Evolutionary conservation across 2,329 filamentous ascomycete species (phyloP), one percentile per base, ranked within the genome.

Genomic region (Dothiorella sarmentorum): DNA sequence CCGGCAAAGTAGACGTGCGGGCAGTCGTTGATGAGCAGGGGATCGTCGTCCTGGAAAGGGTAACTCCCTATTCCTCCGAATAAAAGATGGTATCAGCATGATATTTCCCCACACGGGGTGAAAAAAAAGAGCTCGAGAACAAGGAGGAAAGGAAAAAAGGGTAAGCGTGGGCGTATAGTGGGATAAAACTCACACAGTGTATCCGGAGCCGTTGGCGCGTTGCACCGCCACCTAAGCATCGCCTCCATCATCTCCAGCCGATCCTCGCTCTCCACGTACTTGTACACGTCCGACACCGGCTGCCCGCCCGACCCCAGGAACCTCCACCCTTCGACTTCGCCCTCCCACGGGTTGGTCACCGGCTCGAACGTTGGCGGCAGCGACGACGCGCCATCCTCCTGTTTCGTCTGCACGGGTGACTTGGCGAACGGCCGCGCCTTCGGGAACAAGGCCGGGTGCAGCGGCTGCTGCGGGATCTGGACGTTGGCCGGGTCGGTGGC

Each of bases 271-370:
- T 45, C 47, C 24, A 97, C 82, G 69, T 99, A 99, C 72, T 93
- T 94, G 73, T 91, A 90, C 3, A 97, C 85, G 72, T 99, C 95
- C 66, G 96, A 89, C 3, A 99, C 83, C 56, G 96, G 96, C 75
- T 99, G 94, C 0, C 94, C 94, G 33, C 90, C 89, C 0, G 89
- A 94, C 10, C 89, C 92, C 43, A 97, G 82, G 6, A 97, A 76
- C 42, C 90, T 83, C 87, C 91, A 96, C 1, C 94, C 95, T 58
- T 96, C 91, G 0, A 99, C 75, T 70, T 96, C 90, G 20, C 86
- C 91, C 66, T 95, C 89, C 86, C 89, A 96, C 0, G 94, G 94
- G 68, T 99, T 99, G 4, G 94, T 97, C 45, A 92, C 89, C 5
- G 83, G 82, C 71, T 97, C 90, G 56, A 99, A 85, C 87, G 91